These are phyloP conservation scores for Naematelia encephala DNA, from an alignment of 768 basidiomycete species.

Conservation along the genomic window DNA sequence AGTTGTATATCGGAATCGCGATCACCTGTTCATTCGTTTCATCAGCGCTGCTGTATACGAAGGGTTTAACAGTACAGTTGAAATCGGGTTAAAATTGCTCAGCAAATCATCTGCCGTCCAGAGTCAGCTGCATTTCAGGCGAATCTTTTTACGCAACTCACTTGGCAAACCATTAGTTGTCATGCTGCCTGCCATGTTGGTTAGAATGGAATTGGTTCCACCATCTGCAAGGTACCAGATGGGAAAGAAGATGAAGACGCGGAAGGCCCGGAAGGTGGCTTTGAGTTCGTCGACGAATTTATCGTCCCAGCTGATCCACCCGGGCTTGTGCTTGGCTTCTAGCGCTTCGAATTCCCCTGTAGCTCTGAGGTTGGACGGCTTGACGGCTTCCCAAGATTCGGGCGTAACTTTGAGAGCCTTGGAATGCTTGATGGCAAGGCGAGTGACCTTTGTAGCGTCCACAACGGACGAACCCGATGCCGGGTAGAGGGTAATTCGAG, in stretches of 20 bases:
- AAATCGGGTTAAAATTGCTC: conserved; percentile 41
- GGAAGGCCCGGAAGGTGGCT: conserved; percentile 32
- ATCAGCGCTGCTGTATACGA: too few relatives aligned
- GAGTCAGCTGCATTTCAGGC: background rate
- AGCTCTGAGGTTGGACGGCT: conserved; percentile 25
- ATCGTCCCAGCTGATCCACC: conserved; percentile 38
- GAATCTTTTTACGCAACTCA: conserved; percentile 2
- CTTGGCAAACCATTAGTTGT: conserved; percentile 17
- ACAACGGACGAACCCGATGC: conserved; percentile 39
- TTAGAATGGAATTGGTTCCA: conserved; percentile 33
- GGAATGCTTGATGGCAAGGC: conserved; percentile 18
- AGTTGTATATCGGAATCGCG: conserved; percentile 38
- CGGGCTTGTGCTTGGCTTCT: conserved; percentile 7
- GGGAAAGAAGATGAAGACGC: conserved; percentile 36
- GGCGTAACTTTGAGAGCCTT: conserved; percentile 16
- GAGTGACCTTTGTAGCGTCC: conserved; percentile 29
- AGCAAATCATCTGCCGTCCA: conserved; percentile 37
- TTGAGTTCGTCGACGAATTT: conserved; percentile 45
- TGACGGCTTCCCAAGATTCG: conserved; percentile 34
- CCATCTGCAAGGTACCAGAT: conserved; percentile 40
- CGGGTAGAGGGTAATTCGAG: conserved; percentile 25
- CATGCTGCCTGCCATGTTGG: conserved; percentile 36
- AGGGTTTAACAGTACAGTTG: too few relatives aligned
- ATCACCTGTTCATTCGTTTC: too few relatives aligned
- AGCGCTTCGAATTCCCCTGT: conserved; percentile 3